Conservation (phyloP, 768 basidiomycete species). For the Tricholoma terreum region DNA sequence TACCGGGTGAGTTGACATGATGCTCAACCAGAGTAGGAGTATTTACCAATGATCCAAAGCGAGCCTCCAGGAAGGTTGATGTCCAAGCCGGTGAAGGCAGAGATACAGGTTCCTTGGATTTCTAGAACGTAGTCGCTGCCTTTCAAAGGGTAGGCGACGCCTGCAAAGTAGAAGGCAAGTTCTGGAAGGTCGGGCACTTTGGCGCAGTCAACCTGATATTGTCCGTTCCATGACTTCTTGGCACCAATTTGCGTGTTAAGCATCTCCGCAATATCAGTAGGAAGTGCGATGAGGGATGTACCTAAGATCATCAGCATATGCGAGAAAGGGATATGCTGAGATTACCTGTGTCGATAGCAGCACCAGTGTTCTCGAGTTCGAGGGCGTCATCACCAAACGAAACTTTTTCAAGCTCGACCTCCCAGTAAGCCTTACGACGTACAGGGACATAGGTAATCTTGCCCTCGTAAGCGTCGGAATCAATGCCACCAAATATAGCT, state of each 20-base stretch:
- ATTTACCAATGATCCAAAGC: conserved; percentile 87
- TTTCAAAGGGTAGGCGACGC: conserved; percentile 75
- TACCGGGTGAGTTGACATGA: conserved; percentile 1
- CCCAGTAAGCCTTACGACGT: conserved; percentile 96
- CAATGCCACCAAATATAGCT: conserved; percentile 89
- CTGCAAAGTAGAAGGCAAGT: conserved; percentile 78
- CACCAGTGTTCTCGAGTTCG: conserved; percentile 91
- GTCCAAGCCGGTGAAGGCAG: conserved; percentile 89
- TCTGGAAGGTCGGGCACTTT: conserved; percentile 84
- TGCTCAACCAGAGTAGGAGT: not conserved
- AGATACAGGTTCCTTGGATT: conserved; percentile 90
- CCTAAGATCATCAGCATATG: conserved; percentile 63
- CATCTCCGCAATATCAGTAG: conserved; percentile 96
- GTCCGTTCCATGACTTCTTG: conserved; percentile 92
- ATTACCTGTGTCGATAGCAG: conserved; percentile 85
- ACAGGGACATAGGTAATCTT: conserved; percentile 84
- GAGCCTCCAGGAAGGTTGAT: conserved; percentile 76
- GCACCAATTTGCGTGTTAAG: conserved; percentile 94
- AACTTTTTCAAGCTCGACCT: conserved; percentile 89
- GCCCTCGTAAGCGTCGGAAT: conserved; percentile 72
- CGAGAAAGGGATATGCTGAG: not conserved
- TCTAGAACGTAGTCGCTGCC: conserved; percentile 88
- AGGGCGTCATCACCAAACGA: conserved; percentile 82
- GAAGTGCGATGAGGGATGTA: conserved; percentile 91
- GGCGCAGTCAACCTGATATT: conserved; percentile 87